Evolutionary conservation across 805 yeast genomes (phyloP), one percentile per base, ranked within the genome.

Genomic region (Candida boidinii): DNA sequence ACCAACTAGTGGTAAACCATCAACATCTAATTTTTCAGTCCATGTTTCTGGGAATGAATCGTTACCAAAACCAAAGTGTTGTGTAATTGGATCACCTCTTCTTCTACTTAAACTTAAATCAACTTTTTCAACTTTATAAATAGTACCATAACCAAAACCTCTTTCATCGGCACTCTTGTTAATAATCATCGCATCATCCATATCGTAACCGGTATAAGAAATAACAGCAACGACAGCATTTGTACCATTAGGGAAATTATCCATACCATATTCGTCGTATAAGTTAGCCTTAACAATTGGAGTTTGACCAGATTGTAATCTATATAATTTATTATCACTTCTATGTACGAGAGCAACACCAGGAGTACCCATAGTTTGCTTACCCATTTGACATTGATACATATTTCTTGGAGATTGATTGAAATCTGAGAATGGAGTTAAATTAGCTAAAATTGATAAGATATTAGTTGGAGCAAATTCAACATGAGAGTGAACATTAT

Each of bases 361-460:
- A 7, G 98, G 98, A 4, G 98, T 92, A 62, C 98, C 98, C 98
- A 92, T 92, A 15, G 98, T 90, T 68, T 92, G 98, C 66, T 92
- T 92, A 76, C 96, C 97, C 98, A 92, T 92, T 71, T 92, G 98
- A 65, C 98, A 92, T 67, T 92, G 98, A 60, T 92, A 92, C 97
- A 92, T 92, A 59, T 92, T 92, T 76, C 98, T 83, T 52, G 98
- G 98, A 18, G 96, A 88, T 68, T 92, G 98, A 62, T 92, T 92
- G 68, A 92, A 92, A 60, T 92, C 98, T 2, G 97, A 88, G 58
- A 86, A 92, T 45, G 98, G 98, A 2, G 98, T 92, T 67, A 92
- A 70, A 62, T 92, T 92, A 43, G 97, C 98, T 58, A 92, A 69
- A 45, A 92, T 90, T 16, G 96, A 87, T 46, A 92, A 66, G 31